These are phyloP conservation scores for Bothriochloa decipiens DNA, from an alignment of 176 grass and related monocot genomes.

Conservation along the genomic window DNA sequence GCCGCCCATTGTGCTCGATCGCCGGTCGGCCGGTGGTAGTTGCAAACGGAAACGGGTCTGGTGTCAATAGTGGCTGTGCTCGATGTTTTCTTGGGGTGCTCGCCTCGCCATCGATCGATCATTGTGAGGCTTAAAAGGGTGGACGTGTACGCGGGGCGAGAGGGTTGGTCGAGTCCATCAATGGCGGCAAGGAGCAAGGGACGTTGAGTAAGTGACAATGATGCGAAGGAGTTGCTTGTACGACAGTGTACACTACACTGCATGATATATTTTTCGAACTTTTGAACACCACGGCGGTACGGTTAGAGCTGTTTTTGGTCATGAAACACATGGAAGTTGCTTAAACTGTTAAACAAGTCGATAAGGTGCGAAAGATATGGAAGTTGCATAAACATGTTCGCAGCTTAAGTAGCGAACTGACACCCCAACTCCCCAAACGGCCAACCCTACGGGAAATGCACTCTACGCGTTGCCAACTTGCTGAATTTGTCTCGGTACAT, in stretches of 20 bases:
- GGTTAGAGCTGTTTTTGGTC: too few species aligned
- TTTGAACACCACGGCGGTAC: background rate
- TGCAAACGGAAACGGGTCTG: too few species aligned
- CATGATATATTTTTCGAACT: background rate
- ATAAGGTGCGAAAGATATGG: background rate
- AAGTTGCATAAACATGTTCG: background rate
- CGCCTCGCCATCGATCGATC: conserved; percentile 7
- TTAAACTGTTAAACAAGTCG: too few species aligned
- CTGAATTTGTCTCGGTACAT: conserved; percentile 3
- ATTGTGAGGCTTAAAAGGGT: conserved; percentile 34
- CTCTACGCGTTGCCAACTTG: background rate
- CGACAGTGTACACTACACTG: background rate
- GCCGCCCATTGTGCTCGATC: conserved; percentile 25
- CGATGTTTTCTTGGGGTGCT: conserved; percentile 35
- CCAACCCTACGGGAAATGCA: background rate
- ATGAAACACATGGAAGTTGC: background rate
- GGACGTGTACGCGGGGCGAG: background rate
- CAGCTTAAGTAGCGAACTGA: background rate
- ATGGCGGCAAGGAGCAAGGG: background rate
- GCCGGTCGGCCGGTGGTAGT: background rate
- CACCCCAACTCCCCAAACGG: background rate
- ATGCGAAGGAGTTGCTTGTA: conserved; percentile 50
- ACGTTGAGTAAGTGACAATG: conserved; percentile 34
- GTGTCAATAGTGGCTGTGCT: background rate
- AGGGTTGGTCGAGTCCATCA: conserved; percentile 5